A percentile compares a stretch with the other conserved stretches of the same genome.
phyloP scores from a whole-genome alignment of 306 rosid genomes.

The Inga oerstediana region DNA sequence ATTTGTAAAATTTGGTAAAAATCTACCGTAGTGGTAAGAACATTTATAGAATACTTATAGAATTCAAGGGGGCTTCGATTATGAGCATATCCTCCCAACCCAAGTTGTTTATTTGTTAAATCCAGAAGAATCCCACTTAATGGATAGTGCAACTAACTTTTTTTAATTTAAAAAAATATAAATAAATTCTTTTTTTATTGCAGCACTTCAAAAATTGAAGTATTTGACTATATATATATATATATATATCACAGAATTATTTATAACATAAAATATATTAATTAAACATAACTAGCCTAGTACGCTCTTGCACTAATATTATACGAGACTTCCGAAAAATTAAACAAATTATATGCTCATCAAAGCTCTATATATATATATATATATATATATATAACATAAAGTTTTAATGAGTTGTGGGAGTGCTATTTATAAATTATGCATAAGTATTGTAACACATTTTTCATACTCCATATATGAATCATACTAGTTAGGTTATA shows the following conservation, averaged over 20 bases:
- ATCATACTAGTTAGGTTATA: neutral
- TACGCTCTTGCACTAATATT: neutral
- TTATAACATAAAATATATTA: neutral
- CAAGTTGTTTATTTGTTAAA: neutral
- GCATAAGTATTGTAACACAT: neutral
- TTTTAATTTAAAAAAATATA: neutral
- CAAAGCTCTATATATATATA: too few relatives aligned
- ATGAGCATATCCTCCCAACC: neutral
- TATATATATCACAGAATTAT: neutral
- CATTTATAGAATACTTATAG: neutral
- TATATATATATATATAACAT: too few relatives aligned
- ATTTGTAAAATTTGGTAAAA: slow-evolving; percentile 13
- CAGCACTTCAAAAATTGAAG: neutral
- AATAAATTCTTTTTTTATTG: neutral
- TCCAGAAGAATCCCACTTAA: neutral
- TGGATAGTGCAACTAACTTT: neutral
- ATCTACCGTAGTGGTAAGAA: slow-evolving; percentile 3
- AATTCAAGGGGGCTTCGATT: neutral
- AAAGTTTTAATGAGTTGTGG: neutral
- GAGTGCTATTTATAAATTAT: neutral
- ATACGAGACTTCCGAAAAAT: neutral
- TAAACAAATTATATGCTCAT: neutral
- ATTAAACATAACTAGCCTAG: neutral
- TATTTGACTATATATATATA: too few relatives aligned
- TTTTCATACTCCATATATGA: neutral